Percentiles rank a stretch among this genome's conserved stretches.
These are phyloP conservation scores for Oryza brachyantha DNA, from an alignment of 176 grass and related monocot species.

Conservation along the genomic window DNA sequence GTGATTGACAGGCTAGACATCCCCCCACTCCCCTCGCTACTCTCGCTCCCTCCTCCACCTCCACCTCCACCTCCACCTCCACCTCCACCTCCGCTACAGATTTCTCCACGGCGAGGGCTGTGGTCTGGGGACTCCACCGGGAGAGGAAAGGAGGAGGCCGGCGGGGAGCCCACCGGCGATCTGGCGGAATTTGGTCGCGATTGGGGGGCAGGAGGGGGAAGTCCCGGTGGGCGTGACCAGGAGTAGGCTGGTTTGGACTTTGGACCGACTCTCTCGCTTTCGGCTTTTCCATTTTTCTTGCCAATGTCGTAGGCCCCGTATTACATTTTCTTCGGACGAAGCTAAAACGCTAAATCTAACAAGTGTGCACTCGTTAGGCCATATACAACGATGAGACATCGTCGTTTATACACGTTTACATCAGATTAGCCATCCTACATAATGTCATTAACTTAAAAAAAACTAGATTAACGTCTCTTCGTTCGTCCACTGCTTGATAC, in stretches of 20 bases:
- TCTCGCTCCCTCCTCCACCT: background rate
- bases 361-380: too few relatives aligned
- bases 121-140: background rate
- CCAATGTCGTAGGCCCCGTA: too few relatives aligned
- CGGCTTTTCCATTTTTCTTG: too few relatives aligned
- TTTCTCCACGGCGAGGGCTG: background rate
- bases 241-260: background rate
- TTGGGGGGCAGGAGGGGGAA: conserved; percentile 14
- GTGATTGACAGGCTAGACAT: conserved; percentile 85
- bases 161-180: conserved; percentile 15
- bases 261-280: background rate
- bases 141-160: background rate
- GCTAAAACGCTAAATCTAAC: too few relatives aligned
- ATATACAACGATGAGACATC: too few relatives aligned
- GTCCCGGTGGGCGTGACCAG: background rate
- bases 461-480: too few relatives aligned
- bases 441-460: too few relatives aligned
- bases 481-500: too few relatives aligned
- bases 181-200: conserved; percentile 6
- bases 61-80: background rate
- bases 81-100: background rate
- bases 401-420: too few relatives aligned
- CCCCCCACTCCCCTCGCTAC: conserved; percentile 30
- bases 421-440: too few relatives aligned
- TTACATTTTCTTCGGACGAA: too few relatives aligned